Base-by-base conservation (phyloP, 768 basidiomycete genomes). In the Cyclocybe cylindracea region DNA sequence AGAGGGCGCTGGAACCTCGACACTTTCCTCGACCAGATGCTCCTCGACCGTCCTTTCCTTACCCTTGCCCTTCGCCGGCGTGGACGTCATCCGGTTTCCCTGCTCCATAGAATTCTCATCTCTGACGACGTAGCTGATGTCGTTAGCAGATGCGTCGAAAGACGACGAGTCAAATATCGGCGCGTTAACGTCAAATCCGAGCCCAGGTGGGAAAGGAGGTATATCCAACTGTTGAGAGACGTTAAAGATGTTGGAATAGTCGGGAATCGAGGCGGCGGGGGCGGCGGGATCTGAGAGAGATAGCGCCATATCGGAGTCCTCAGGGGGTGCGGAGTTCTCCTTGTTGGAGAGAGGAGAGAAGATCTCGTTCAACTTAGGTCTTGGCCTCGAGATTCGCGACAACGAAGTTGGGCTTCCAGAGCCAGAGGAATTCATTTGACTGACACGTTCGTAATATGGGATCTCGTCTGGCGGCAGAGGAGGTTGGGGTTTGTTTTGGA, bases 141-240 rank as follows among this genome's bases (percentile, higher is more conserved):
- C 67, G 10, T 70, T 66, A 10, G 61, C 64, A 0, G 73, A 73
- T 24, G 68, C 60, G 32, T 77, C 68, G 37, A 71, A 60, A 10
- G 75, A 72, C 9, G 66, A 57, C 4, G 64, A 61, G 16, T 65
- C 69, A 33, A 77, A 67, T 2, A 68, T 52, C 4, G 73, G 69
- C 7, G 66, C 66, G 40, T 68, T 61, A 11, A 73, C 67, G 31
- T 78, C 70, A 39, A 78, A 72, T 4, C 63, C 70, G 5, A 77
- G 65, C 31, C 76, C 76, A 7, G 75, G 70, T 1, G 79, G 75
- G 45, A 82, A 79, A 7, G 68, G 56, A 0, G 82, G 78, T 29
- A 83, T 61, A 16, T 84, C 79, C n/a, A 80, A 65, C 5, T 79
- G 75, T 32, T 77, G 73, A 0, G 86, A 84, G 48, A 84, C 66